Conservation (phyloP, 495 filamentous ascomycete genomes). For the Xeromyces bisporus region DNA sequence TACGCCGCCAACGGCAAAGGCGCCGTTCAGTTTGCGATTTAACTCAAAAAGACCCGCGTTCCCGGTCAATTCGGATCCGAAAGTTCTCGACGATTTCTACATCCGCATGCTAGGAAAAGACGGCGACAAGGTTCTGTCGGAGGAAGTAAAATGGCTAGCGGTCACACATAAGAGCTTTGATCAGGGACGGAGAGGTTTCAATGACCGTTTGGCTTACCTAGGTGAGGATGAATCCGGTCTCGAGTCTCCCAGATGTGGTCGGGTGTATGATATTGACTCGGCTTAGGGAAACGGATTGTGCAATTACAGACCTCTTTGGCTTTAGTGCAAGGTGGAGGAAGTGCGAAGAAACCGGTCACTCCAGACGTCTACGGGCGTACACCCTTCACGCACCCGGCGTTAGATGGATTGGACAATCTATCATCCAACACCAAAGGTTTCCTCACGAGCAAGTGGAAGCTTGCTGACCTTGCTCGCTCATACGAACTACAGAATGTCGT, state of each 20-base stretch:
- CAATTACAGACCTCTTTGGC: conserved; percentile 58
- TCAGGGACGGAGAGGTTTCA: conserved; percentile 82
- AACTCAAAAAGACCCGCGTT: conserved; percentile 36
- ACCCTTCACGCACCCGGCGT: conserved; percentile 56
- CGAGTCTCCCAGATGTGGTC: too few relatives aligned
- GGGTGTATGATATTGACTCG: too few relatives aligned
- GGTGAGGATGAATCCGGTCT: conserved; percentile 45
- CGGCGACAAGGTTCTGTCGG: conserved; percentile 55
- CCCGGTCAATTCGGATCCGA: conserved; percentile 57
- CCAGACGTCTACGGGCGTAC: conserved; percentile 31
- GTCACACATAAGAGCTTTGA: conserved; percentile 98
- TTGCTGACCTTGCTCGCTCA: conserved; percentile 48
- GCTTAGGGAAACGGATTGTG: conserved; percentile 61
- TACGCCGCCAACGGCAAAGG: conserved; percentile 62
- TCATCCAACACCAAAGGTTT: conserved; percentile 35
- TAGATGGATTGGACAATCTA: conserved; percentile 56
- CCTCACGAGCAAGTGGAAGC: conserved; percentile 37
- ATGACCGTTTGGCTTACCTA: conserved; percentile 78
- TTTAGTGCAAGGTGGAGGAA: conserved; percentile 37
- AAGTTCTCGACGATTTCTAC: conserved; percentile 57
- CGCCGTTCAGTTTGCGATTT: conserved; percentile 39
- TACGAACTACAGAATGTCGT: conserved; percentile 56
- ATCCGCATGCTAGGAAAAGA: conserved; percentile 48
- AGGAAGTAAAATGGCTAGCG: conserved; percentile 92
- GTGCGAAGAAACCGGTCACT: conserved; percentile 7